Evolutionary conservation across 176 grass and related monocot species (phyloP).

Genomic region (Cenchrus fungigraminus): DNA sequence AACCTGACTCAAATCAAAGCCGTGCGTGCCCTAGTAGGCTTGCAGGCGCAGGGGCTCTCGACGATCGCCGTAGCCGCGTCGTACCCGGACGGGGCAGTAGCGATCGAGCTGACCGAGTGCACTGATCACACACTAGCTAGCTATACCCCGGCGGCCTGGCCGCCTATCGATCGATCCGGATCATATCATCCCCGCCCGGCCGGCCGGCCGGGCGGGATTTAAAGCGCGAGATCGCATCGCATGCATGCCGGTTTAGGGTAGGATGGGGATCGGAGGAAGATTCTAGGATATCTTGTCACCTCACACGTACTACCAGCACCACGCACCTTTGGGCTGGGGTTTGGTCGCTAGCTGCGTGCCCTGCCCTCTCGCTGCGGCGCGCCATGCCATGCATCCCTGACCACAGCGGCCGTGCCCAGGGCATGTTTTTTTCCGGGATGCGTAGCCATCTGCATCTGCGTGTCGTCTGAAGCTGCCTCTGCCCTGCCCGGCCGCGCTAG

Average conservation of each 20-base stretch:
- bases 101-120: too few relatives aligned
- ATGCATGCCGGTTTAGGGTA: conserved; percentile 53
- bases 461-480: not conserved
- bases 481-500: not conserved
- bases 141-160: too few relatives aligned
- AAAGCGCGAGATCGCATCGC: conserved; percentile 31
- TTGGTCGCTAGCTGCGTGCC: conserved; percentile 50
- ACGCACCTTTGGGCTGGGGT: conserved; percentile 35
- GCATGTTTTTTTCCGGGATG: conserved; percentile 60
- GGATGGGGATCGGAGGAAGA: conserved; percentile 44
- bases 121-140: too few relatives aligned
- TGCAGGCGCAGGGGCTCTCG: too few relatives aligned
- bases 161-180: too few relatives aligned
- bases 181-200: too few relatives aligned
- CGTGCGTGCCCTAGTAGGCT: not conserved
- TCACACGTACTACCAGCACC: conserved; percentile 18
- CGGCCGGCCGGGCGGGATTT: conserved; percentile 13
- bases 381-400: not conserved
- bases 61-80: too few relatives aligned
- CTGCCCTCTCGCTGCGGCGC: conserved; percentile 31
- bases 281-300: conserved; percentile 70
- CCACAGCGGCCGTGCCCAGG: conserved; percentile 24
- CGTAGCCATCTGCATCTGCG: conserved; percentile 31
- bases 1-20: not conserved
- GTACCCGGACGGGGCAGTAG: too few relatives aligned